Evolutionary conservation across 2,329 filamentous ascomycete species (phyloP).

Genomic region (Hypoxylon sp.): DNA sequence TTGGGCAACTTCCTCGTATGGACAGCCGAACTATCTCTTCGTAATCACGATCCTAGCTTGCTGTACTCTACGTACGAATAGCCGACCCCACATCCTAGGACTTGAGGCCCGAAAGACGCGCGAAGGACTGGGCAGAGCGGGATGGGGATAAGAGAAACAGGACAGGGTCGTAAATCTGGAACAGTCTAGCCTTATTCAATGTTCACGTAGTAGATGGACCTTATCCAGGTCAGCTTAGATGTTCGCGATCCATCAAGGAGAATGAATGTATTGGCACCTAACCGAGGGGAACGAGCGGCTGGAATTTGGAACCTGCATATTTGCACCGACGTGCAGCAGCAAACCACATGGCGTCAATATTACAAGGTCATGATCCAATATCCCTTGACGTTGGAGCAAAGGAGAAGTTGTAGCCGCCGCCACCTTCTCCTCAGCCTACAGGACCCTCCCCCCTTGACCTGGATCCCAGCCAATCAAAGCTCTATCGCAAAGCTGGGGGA

Average conservation of each 20-base stretch:
- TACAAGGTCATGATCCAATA: constrained; percentile 8
- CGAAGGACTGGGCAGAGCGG: constrained; percentile 26
- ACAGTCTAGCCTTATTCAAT: constrained; percentile 28
- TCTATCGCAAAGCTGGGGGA: constrained; percentile 35
- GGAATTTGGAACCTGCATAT: constrained; percentile 30
- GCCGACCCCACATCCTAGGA: constrained; percentile 39
- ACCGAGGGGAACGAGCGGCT: constrained; percentile 14
- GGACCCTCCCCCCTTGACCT: constrained; percentile 13
- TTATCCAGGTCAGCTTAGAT: constrained; percentile 22
- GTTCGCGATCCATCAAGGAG: constrained; percentile 14
- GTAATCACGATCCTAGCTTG: constrained; percentile 18
- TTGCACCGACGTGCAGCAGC: constrained; percentile 9
- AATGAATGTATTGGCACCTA: constrained; percentile 16
- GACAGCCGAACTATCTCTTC: constrained; percentile 9
- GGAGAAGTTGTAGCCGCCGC: constrained; percentile 14
- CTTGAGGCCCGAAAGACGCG: constrained; percentile 41
- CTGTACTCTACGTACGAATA: constrained; percentile 24
- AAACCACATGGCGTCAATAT: constrained; percentile 26
- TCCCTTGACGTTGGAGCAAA: constrained; percentile 21
- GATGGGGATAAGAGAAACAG: constrained; percentile 22
- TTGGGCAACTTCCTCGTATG: not conserved
- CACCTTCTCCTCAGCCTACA: constrained; percentile 20
- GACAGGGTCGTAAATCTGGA: constrained; percentile 30
- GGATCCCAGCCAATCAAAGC: constrained; percentile 29
- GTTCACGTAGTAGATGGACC: constrained; percentile 25